These are phyloP conservation scores for Coniophora puteana DNA, from an alignment of 1,284 basidiomycete species.

Conservation along the genomic window DNA sequence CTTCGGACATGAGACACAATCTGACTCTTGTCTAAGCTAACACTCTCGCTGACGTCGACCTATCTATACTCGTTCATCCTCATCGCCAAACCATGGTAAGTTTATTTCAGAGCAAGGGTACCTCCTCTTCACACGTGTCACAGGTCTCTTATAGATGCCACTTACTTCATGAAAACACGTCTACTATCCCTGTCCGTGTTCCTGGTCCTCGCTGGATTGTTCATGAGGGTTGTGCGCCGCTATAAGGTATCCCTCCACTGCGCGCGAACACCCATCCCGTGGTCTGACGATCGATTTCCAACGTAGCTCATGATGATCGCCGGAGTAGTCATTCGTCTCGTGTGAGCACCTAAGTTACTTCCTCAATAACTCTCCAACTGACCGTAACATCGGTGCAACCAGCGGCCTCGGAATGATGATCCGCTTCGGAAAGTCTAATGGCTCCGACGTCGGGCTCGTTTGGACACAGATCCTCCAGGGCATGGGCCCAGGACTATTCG, in stretches of 20 bases:
- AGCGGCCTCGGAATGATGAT: constrained; percentile 52
- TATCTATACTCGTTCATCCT: constrained; percentile 39
- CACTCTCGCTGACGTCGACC: constrained; percentile 36
- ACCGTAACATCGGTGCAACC: constrained; percentile 9
- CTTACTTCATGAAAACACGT: constrained; percentile 31
- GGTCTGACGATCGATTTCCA: not conserved
- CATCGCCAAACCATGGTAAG: constrained; percentile 35
- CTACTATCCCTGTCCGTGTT: constrained; percentile 46
- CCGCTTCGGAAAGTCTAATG: constrained; percentile 42
- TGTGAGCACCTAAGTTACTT: constrained; percentile 20
- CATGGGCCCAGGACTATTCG: constrained; percentile 57
- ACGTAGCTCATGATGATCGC: constrained; percentile 42
- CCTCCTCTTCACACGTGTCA: not conserved
- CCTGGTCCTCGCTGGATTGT: constrained; percentile 40
- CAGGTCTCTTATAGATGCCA: constrained; percentile 28
- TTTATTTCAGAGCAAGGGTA: not conserved
- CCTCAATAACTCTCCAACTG: not conserved
- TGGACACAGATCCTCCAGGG: constrained; percentile 56
- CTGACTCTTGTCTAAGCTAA: constrained; percentile 22
- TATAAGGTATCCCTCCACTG: constrained; percentile 31
- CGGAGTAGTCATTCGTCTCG: constrained; percentile 52
- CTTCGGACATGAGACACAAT: not conserved
- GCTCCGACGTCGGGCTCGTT: constrained; percentile 38
- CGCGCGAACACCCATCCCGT: not conserved
- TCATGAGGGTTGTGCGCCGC: constrained; percentile 38